These are phyloP conservation scores for Cnidoscolus chayamansa DNA, from an alignment of 441 rosid species.

Conservation along the genomic window DNA sequence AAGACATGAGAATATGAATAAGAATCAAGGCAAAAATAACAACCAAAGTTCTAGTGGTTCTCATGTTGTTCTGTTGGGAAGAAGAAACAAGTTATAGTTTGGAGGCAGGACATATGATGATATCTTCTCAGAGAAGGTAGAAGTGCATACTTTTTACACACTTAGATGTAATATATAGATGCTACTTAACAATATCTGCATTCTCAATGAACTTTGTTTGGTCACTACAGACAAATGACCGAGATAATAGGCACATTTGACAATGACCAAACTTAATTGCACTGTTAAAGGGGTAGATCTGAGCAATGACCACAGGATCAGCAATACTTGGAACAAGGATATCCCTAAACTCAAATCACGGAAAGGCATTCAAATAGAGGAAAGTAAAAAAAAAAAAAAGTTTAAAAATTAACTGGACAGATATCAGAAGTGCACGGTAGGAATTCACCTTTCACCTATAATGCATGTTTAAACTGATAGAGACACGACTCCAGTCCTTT, in stretches of 20 bases:
- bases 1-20: constrained; percentile 28
- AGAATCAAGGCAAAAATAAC: constrained; percentile 34
- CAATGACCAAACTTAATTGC: not conserved
- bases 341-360: not conserved
- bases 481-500: not conserved
- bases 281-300: constrained; percentile 23
- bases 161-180: constrained; percentile 6
- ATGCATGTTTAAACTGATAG: constrained; percentile 7
- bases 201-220: not conserved
- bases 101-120: constrained; percentile 12
- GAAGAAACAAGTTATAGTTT: constrained; percentile 20
- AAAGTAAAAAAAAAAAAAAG: not conserved
- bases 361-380: constrained; percentile 5
- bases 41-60: constrained; percentile 25
- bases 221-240: constrained; percentile 8
- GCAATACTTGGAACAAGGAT: constrained; percentile 13
- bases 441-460: constrained; percentile 13
- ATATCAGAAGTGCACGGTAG: constrained; percentile 12
- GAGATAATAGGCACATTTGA: not conserved
- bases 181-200: not conserved
- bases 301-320: constrained; percentile 2
- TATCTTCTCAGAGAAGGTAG: constrained; percentile 15
- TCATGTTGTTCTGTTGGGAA: constrained; percentile 29
- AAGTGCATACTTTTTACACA: not conserved
- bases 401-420: too few relatives aligned